Base-by-base conservation (phyloP, 1,284 basidiomycete genomes). In the Pisolithus thermaeus region DNA sequence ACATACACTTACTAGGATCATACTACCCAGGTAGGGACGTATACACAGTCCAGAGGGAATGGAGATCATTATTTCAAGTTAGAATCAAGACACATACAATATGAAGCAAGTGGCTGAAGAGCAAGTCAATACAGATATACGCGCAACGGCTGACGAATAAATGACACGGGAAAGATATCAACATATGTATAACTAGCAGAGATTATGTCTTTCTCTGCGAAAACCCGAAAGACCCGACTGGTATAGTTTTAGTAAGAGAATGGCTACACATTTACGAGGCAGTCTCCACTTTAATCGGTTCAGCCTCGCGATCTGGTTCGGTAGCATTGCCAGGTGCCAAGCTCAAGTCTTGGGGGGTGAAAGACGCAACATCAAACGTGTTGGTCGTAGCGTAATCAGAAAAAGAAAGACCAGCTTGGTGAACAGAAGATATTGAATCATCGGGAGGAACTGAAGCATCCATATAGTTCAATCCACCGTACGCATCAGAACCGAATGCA, bases 391-490 rank as follows among this genome's bases (percentile, higher is more conserved):
- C 66, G 60, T 86, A 90, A 68, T 89, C 87, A 51, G 78, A 71
- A 66, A 87, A 89, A 30, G 79, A 75, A 56, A 81, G 73, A 32
- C 78, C 79, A 40, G 77, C 70, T 59, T 78, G 73, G 61, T 82
- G 83, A 52, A 78, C 73, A 55, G 73, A 62, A 54, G 67, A 70
- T 56, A 81, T 69, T 44, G 76, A 69, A 55, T 82, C 85, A 57
- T 87, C 84, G 50, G 82, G 79, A 49, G 77, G 61, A 40, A 78
- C 71, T 28, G 83, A 69, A 45, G 83, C 74, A 66, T 89, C 87
- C 82, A 90, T 86, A 66, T 87, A 89, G 42, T 82, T 77, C 60
- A 87, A 71, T 38, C 83, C 73, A 48, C 77, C 78, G 65, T 86
- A 89, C 23, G 79, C 77, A 63, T 87, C 86, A 27, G 81, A 63